Percentiles rank a stretch among this genome's conserved stretches.
These are phyloP conservation scores for Pseudopithomyces maydicus DNA, from an alignment of 2,329 filamentous ascomycete genomes.

Conservation along the genomic window DNA sequence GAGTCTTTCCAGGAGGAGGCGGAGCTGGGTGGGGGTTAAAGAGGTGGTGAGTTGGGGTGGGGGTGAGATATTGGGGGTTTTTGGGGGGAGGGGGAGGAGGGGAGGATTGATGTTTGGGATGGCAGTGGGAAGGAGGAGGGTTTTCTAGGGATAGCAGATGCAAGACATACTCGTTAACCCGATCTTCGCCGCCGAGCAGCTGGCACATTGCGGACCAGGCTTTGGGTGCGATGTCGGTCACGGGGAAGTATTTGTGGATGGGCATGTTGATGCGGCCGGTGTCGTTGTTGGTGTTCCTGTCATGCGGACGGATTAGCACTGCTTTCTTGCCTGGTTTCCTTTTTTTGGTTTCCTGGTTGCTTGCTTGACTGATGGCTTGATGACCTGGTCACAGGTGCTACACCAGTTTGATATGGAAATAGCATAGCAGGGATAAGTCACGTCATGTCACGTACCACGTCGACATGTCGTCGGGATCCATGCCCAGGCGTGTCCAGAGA, in stretches of 20 bases:
- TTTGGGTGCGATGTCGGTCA: conserved; percentile 63
- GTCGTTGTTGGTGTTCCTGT: conserved; percentile 48
- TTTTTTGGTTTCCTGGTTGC: too few relatives aligned
- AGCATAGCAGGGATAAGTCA: too few relatives aligned
- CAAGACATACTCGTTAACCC: conserved; percentile 25
- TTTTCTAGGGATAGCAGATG: too few relatives aligned
- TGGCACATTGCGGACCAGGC: conserved; percentile 71
- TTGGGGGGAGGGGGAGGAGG: not conserved
- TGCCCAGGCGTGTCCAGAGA: conserved; percentile 69
- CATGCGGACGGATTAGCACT: not conserved
- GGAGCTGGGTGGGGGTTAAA: conserved; percentile 13
- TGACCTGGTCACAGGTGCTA: too few relatives aligned
- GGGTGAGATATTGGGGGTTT: too few relatives aligned
- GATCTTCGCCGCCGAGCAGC: conserved; percentile 65
- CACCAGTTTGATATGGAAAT: too few relatives aligned
- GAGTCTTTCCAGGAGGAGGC: conserved; percentile 68
- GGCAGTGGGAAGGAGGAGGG: too few relatives aligned
- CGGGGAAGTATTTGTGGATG: conserved; percentile 59
- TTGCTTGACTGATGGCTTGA: too few relatives aligned
- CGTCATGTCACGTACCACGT: conserved; percentile 66
- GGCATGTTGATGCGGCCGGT: conserved; percentile 67
- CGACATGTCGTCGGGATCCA: conserved; percentile 65
- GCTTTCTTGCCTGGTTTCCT: not conserved
- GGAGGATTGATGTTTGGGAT: not conserved
- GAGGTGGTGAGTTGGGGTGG: not conserved